A percentile compares a stretch with the other conserved stretches of the same genome.
These are phyloP conservation scores for Vicia faba DNA, from an alignment of 306 rosid species.

Conservation along the genomic window DNA sequence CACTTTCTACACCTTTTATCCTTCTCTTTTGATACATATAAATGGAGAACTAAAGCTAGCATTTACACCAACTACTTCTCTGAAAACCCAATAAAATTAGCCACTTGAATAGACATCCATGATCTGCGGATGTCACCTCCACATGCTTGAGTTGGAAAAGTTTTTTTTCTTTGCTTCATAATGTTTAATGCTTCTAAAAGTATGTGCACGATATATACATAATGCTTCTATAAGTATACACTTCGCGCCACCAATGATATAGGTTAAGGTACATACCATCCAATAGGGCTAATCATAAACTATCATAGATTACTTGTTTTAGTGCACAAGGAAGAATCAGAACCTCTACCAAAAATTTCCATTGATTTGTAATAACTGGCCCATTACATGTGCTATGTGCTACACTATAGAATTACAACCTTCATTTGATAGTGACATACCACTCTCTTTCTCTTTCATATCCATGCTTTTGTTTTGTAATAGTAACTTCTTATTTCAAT, in stretches of 20 bases:
- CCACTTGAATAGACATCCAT: constrained; percentile 56
- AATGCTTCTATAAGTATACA: constrained; percentile 36
- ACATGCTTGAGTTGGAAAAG: constrained; percentile 42
- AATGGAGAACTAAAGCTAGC: constrained; percentile 46
- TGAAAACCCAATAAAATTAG: constrained; percentile 50
- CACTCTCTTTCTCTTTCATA: constrained; percentile 45
- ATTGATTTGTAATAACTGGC: constrained; percentile 55
- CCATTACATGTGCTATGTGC: constrained; percentile 59
- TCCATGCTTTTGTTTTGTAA: constrained; percentile 35
- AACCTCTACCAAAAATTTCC: constrained; percentile 49
- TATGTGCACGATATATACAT: constrained; percentile 45
- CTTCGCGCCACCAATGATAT: constrained; percentile 40
- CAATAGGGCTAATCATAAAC: constrained; percentile 48
- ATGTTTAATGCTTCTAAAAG: constrained; percentile 54
- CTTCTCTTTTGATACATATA: constrained; percentile 28
- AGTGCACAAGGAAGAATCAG: constrained; percentile 52
- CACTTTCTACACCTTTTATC: constrained; percentile 34
- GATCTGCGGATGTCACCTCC: constrained; percentile 59
- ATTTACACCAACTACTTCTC: constrained; percentile 59
- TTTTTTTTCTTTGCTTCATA: constrained; percentile 38
- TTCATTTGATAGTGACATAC: constrained; percentile 48
- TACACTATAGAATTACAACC: constrained; percentile 18
- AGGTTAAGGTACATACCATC: constrained; percentile 48
- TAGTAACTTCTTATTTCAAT: constrained; percentile 15
- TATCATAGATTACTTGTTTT: constrained; percentile 60